Percentiles rank a stretch among this genome's conserved stretches.
Evolutionary conservation across 2,329 filamentous ascomycete genomes (phyloP).

Genomic region (Hysterium pulicare): DNA sequence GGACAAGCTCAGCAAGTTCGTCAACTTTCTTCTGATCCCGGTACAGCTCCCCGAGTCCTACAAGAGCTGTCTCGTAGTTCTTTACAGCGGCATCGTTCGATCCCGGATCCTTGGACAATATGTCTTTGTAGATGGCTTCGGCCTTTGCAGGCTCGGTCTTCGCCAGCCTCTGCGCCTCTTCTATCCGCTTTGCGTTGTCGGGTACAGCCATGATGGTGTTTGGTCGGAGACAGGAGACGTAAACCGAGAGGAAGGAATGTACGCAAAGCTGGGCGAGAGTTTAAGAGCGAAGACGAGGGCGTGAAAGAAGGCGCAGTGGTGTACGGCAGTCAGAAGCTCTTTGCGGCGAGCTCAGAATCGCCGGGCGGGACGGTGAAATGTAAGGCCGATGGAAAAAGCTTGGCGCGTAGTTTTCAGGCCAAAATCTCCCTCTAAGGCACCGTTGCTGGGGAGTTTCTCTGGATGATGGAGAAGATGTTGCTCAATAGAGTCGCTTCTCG

Average conservation of each 20-base stretch:
- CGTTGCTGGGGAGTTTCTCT: too few species aligned
- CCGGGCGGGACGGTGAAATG: too few species aligned
- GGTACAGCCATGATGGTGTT: conserved; percentile 30
- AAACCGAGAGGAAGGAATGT: background rate
- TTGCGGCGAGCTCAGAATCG: too few species aligned
- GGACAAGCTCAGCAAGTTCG: conserved; percentile 85
- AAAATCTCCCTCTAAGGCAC: too few species aligned
- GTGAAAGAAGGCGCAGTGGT: background rate
- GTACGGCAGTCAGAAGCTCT: too few species aligned
- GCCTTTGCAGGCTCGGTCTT: conserved; percentile 80
- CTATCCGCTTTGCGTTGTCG: conserved; percentile 64
- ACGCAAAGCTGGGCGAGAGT: background rate
- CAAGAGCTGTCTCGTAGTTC: conserved; percentile 86
- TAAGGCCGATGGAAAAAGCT: too few species aligned
- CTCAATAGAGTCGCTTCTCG: too few species aligned
- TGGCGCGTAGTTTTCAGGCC: too few species aligned
- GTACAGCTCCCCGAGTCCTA: conserved; percentile 89
- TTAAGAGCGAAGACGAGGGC: background rate
- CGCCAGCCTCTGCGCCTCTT: conserved; percentile 81
- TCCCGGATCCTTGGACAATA: conserved; percentile 80
- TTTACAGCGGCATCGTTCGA: conserved; percentile 81
- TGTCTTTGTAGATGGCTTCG: conserved; percentile 82
- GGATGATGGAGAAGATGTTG: too few species aligned
- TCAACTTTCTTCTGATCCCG: conserved; percentile 79
- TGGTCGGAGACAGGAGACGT: background rate